Base-by-base conservation (phyloP, 352 stramenopile genomes). In the Phytophthora capsici region DNA sequence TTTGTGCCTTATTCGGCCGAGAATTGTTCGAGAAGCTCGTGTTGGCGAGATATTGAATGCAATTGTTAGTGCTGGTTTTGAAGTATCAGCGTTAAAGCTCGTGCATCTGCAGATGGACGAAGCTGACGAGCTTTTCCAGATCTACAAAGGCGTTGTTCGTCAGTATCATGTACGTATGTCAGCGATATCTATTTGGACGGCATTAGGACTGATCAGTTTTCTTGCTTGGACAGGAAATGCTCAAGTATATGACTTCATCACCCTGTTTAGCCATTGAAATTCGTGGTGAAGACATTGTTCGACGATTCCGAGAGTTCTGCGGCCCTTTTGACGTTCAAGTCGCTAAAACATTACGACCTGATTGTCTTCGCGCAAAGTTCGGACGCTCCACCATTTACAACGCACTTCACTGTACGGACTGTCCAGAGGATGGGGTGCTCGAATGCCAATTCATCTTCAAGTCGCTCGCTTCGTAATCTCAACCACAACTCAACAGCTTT, bases 341-440 rank as follows among this genome's bases (percentile, higher is more conserved):
- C 40, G 96, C 95, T 4, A 91, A 93, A 54, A 80, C 87, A 38
- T 61, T 99, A 37, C 81, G 84, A 25, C 89, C 94, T 1, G 60
- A 80, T 37, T 93, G 86, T 28, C 77, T 98, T 23, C 87, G 96
- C 26, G 95, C 86, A 17, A 84, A 73, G n/a, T 98, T 95, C 66
- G 96, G 93, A 19, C 80, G 81, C 16, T 87, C 87, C 59, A 87
- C 67, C 17, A 71, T 98, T 47, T 73, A 88, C 47, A 98, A 98
- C 69, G 94, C 84, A 16, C 78, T 98, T 16, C 93, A 98, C 64
- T 98, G 93, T 72, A 98, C 95, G 0, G 95, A 98, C 69, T 84
- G 96, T 40, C 71, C 79, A 3, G 92, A 98, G 55, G 94, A 98
- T 74, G 93, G 91, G 13, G 71, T 89, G 28, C 75, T 97, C 13